Evolutionary conservation across 176 grass and related monocot genomes (phyloP), one percentile per base, ranked within the genome.

Genomic region (Triticum turgidum): DNA sequence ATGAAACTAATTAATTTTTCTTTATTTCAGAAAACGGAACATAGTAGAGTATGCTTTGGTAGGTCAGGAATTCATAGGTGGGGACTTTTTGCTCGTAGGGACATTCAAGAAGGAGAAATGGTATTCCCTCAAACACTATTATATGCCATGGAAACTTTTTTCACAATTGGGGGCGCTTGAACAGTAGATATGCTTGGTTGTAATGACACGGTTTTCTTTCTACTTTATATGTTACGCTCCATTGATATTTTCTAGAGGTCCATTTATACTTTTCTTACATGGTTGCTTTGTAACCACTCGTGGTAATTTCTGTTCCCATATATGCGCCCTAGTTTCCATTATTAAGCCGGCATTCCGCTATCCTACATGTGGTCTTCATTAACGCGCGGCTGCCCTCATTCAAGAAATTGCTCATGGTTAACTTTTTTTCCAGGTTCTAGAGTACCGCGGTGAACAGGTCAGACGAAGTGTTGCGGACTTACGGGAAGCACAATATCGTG

Each of bases 21-120:
- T 12, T 32, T 78, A 52, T 92, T 90, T 62, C 87, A 98, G 96
- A 86, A 89, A 89, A 98, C 90, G 35, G 97, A 98, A 86, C 88
- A 98, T 84, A 94, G 63, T 78, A 94, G 97, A 92, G 94, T 98
- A 89, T 96, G 92, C 77, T 98, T 95, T 94, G 96, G 96, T 59
- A 94, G 94, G 88, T 98, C 97, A 66, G 97, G 93, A 84, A 98
- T 98, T 92, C 97, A 98, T 90, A 94, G 97, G 68, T 98, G 97
- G 94, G 97, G 97, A 72, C 88, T 98, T 66, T 98, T 98, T 92
- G 92, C 97, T 83, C 88, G 88, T 82, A 90, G 87, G 52, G 82
- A 88, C 66, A 98, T 98, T 87, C 97, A 94, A 94, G 96, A 96
- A 98, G 97, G 94, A 96, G 97, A 96, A 88, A 98, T 98, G 97